Evolutionary conservation across 768 basidiomycete genomes (phyloP), one percentile per base, ranked within the genome.

Genomic region (Suillus spraguei): DNA sequence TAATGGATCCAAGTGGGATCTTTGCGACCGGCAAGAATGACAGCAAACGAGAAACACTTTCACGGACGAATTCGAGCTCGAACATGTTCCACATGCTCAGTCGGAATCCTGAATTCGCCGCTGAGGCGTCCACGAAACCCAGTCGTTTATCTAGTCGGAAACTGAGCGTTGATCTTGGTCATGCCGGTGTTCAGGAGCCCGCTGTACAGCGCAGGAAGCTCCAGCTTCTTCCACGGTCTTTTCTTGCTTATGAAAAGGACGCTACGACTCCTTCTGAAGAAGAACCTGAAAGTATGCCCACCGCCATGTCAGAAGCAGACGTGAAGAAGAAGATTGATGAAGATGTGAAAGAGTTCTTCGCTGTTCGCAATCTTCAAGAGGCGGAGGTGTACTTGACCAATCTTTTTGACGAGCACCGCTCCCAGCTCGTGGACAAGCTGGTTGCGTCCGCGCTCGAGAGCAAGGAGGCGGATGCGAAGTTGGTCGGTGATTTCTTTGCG

Each of bases 1-100:
- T 87, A 1, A 94, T 97, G 73, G 94, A 93, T 8, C 95, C 95
- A 2, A 85, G 87, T 64, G 91, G 91, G 65, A 89, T 96, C 28
- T 97, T 96, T 74, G 82, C 86, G 50, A 82, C 85, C 54, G 85
- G 83, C 70, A 90, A 88, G 80, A 90, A 91, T 74, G 84, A 84
- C 22, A 74, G 65, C 68, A 89, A 91, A 74, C 83, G 90, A 7
- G 89, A 91, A 66, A 84, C 92, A 4, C 75, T 97, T 10, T 91
- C 92, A 9, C 87, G 94, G 54, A 86, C 88, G 22, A 86, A 81
- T 68, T 95, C 94, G 50, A 87, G 77, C 63, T 85, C 87, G 55
- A 95, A 95, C 76, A 94, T 94, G 89, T 95, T 95, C 79, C 89
- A 88, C 28, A 90, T 92, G 86, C 88, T 95, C 59, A 86, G 84